Percentiles rank a stretch among this genome's conserved stretches.
Conservation (phyloP, 1,284 basidiomycete genomes). For the Bjerkandera adusta region DNA sequence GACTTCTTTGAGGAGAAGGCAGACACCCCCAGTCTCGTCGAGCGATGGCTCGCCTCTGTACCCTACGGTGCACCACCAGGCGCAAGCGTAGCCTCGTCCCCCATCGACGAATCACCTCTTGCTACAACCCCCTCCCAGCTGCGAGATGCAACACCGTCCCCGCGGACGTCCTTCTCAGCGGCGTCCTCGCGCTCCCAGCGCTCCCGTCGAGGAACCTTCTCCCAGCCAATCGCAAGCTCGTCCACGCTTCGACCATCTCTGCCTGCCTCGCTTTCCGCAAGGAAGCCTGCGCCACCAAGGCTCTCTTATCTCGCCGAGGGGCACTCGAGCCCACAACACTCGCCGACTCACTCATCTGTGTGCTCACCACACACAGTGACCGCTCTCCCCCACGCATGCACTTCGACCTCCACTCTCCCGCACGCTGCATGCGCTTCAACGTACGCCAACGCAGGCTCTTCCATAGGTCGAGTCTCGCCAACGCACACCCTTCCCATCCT, state of each 20-base stretch:
- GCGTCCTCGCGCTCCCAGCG: conserved; percentile 17
- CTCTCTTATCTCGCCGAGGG: conserved; percentile 5
- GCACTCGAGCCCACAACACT: background rate
- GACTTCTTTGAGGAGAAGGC: conserved; percentile 2
- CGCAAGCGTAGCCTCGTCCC: conserved; percentile 21
- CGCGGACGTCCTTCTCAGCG: conserved; percentile 21
- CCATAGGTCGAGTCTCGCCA: conserved; percentile 32
- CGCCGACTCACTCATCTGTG: background rate
- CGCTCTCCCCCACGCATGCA: background rate
- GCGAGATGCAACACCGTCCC: conserved; percentile 16
- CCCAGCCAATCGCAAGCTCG: background rate
- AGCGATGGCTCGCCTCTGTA: conserved; percentile 33
- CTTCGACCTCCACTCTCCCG: conserved; percentile 13
- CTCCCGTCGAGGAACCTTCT: conserved; percentile 31
- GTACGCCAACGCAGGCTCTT: conserved; percentile 22
- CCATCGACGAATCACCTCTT: conserved; percentile 18
- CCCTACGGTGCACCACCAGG: conserved; percentile 30
- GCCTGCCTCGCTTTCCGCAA: conserved; percentile 47
- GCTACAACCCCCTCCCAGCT: conserved; percentile 17
- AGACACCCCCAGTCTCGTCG: conserved; percentile 32
- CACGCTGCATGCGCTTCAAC: conserved; percentile 19
- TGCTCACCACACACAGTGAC: conserved; percentile 8
- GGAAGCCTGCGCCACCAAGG: conserved; percentile 21
- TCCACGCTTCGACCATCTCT: conserved; percentile 30
- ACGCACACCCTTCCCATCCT: conserved; percentile 30